These are phyloP conservation scores for Venturia aucupariae DNA, from an alignment of 2,329 filamentous ascomycete genomes.

Conservation along the genomic window DNA sequence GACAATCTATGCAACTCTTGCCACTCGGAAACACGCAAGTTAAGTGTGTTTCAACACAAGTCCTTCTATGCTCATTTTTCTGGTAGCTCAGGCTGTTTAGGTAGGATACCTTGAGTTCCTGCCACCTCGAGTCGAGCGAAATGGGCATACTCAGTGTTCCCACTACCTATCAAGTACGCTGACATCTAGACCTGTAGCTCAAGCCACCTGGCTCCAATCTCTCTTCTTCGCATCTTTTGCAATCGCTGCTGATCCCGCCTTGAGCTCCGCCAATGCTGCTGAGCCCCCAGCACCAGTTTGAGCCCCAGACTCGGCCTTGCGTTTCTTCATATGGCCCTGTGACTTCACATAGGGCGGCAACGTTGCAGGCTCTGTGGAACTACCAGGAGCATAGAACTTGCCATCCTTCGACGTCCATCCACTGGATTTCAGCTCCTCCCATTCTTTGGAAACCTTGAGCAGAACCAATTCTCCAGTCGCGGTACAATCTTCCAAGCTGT, in stretches of 20 bases:
- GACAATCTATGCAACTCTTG: no score
- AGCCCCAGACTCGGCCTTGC: neutral
- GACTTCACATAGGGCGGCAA: conserved; percentile 8
- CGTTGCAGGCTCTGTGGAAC: neutral
- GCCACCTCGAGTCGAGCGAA: no score
- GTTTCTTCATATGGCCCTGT: neutral
- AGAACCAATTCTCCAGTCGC: conserved; percentile 81
- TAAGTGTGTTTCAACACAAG: no score
- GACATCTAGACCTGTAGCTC: neutral
- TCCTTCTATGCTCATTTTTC: no score
- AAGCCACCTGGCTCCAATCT: neutral
- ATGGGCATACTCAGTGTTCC: neutral
- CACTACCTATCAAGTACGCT: neutral
- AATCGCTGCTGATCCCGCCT: neutral
- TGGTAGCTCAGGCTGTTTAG: no score
- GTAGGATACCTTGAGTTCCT: no score
- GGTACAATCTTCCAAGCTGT: conserved; percentile 83
- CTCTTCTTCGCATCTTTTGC: neutral
- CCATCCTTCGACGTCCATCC: conserved; percentile 50
- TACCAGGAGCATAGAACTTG: conserved; percentile 23
- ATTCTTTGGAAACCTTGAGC: conserved; percentile 59
- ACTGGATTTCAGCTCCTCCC: conserved; percentile 54
- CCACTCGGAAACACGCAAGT: no score
- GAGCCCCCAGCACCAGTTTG: neutral
- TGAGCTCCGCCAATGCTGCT: neutral